Percentiles rank a stretch among this genome's conserved stretches.
Conservation (phyloP, 257 asterid species). For the Solanum gracilifrons region DNA sequence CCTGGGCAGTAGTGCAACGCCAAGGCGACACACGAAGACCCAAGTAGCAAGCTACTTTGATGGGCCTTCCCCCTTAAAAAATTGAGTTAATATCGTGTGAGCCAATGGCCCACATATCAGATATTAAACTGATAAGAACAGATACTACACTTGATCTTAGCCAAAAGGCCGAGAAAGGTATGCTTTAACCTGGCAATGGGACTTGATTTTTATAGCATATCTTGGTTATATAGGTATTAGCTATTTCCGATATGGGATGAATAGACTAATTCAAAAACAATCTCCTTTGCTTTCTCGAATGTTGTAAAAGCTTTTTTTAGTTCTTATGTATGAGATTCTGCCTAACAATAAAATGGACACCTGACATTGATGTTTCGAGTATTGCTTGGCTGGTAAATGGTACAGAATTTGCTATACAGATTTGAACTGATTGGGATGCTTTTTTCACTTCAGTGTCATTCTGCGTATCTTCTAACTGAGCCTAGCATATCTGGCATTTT, state of each 20-base stretch:
- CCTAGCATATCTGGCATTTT: background rate
- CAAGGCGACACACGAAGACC: background rate
- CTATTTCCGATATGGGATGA: background rate
- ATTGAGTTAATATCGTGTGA: too few species aligned
- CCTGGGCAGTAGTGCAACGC: background rate
- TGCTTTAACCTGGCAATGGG: background rate
- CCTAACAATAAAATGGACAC: background rate
- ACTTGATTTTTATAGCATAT: background rate
- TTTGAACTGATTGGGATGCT: background rate
- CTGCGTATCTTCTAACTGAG: background rate
- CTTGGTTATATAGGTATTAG: background rate
- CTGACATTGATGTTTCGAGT: background rate
- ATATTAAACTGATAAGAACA: background rate
- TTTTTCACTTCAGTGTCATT: background rate
- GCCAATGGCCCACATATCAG: background rate
- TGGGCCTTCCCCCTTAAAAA: background rate
- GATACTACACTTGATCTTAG: slow-evolving; percentile 38
- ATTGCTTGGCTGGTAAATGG: background rate
- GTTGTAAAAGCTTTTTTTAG: background rate
- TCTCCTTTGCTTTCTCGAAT: background rate
- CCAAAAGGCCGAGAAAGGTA: slow-evolving; percentile 53
- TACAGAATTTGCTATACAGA: background rate
- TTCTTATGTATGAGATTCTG: background rate
- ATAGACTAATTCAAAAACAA: background rate
- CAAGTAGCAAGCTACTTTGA: background rate